A percentile compares a stretch with the other conserved stretches of the same genome.
Conservation (phyloP, 2,329 filamentous ascomycete species). For the Diaporthe batatas region DNA sequence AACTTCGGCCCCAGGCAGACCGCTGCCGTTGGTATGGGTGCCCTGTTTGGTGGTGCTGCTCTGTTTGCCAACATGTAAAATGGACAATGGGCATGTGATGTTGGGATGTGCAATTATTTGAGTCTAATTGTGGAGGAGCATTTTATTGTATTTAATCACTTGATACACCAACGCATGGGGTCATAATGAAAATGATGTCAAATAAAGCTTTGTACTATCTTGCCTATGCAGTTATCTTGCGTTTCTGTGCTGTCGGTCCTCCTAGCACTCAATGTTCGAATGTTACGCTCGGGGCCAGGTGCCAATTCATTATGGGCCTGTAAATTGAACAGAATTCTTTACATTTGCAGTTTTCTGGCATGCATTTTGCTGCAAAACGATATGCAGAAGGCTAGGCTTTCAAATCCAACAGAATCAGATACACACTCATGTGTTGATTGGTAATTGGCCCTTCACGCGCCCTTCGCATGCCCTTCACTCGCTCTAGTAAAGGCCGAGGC, state of each 20-base stretch:
- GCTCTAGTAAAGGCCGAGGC: neutral
- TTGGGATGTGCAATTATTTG: neutral
- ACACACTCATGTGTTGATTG: too few species aligned
- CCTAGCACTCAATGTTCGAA: neutral
- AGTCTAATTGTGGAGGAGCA: neutral
- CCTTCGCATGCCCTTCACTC: too few species aligned
- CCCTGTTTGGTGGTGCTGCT: constrained; percentile 62
- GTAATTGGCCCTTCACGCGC: too few species aligned
- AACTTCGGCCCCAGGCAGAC: constrained; percentile 54
- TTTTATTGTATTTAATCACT: constrained; percentile 11
- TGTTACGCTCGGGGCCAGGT: neutral
- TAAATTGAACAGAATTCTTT: neutral
- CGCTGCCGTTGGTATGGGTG: constrained; percentile 60
- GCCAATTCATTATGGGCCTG: neutral
- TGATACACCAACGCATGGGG: constrained; percentile 5
- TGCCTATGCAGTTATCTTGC: neutral
- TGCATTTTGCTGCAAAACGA: too few species aligned
- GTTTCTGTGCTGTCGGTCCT: neutral
- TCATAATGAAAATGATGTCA: neutral
- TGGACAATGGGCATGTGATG: neutral
- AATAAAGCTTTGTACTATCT: neutral
- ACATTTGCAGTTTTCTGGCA: neutral
- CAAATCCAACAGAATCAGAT: rapidly evolving
- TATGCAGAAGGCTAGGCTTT: neutral
- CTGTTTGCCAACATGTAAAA: constrained; percentile 60